Evolutionary conservation across 768 basidiomycete genomes (phyloP), one percentile per base, ranked within the genome.

Genomic region (Coprinopsis sp.): DNA sequence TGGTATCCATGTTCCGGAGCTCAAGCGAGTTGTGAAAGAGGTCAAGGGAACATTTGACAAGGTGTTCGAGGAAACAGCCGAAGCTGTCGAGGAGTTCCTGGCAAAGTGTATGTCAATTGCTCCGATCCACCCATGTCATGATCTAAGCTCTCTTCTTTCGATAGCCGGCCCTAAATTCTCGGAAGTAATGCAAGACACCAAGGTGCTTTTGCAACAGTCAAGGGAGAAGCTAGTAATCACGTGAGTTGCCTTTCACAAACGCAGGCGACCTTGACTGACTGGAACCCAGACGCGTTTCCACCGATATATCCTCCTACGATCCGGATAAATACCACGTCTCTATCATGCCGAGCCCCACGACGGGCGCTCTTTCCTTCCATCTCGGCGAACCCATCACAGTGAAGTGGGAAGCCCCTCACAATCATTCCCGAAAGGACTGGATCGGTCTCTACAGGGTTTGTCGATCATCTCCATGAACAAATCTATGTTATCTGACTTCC

Each of bases 11-110:
- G 88, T 81, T 6, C 88, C 89, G 1, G 87, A 91, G 57, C 76
- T 97, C 50, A 77, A 78, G 63, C 76, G 89, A 52, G 72, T 77
- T 27, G 92, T 89, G 7, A 79, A 79, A 54, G 94, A 95, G 64
- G 91, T 98, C 51, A 87, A 85, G 56, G 94, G 91, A 12, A 95
- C 90, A 0, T 86, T 98, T 58, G 93, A 95, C 52, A 95, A 93
- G 65, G 95, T 96, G 16, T 91, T 90, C 52, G 91, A 93, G 54
- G 92, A 95, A 63, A 92, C 94, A 6, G 83, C 88, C 33, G 91
- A 94, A 44, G 91, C 78, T 13, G 82, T 98, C 13, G 95, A 97
- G 63, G 95, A 96, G 42, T 93, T 98, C 64, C 65, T 98, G 49
- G 84, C 85, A 1, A 89, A 84, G 61, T 94, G 93, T 96, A 60